These are phyloP conservation scores for Pisolithus tinctorius DNA, from an alignment of 768 basidiomycete species.

Conservation along the genomic window DNA sequence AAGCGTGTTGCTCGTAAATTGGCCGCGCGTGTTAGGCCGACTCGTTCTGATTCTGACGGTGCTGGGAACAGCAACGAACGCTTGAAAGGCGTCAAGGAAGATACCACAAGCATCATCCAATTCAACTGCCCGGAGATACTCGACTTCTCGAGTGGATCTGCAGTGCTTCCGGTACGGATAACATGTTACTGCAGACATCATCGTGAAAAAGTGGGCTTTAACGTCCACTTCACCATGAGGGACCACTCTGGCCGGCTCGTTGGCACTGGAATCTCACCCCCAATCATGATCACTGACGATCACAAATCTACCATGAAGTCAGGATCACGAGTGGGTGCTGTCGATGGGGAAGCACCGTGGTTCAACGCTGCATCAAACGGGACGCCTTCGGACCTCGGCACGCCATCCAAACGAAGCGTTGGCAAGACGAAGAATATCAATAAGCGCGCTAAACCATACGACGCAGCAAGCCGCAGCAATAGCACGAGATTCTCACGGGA, in stretches of 20 bases:
- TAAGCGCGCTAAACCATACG: constrained; percentile 69
- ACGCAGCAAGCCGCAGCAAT: constrained; percentile 28
- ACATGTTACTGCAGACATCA: constrained; percentile 99
- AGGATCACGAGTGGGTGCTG: constrained; percentile 25
- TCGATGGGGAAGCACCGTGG: constrained; percentile 46
- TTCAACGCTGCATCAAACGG: constrained; percentile 25
- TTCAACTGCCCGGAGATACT: constrained; percentile 92
- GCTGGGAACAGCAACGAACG: constrained; percentile 49
- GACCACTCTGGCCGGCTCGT: constrained; percentile 75
- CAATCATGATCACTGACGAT: constrained; percentile 99
- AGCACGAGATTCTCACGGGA: constrained; percentile 48
- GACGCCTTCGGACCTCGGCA: constrained; percentile 26
- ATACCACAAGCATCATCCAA: constrained; percentile 81
- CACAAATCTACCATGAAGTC: constrained; percentile 70
- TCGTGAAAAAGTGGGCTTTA: constrained; percentile 93
- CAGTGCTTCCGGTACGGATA: constrained; percentile 86
- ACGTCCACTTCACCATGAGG: constrained; percentile 80
- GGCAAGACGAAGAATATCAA: constrained; percentile 43
- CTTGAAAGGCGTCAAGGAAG: constrained; percentile 42
- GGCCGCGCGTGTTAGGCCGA: constrained; percentile 75
- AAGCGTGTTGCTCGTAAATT: constrained; percentile 88
- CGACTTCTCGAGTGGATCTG: constrained; percentile 83
- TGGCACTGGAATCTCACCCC: constrained; percentile 74
- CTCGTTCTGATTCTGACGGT: constrained; percentile 69
- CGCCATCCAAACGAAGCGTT: constrained; percentile 40